These are phyloP conservation scores for Kwoniella europaea DNA, from an alignment of 768 basidiomycete species.

Conservation along the genomic window DNA sequence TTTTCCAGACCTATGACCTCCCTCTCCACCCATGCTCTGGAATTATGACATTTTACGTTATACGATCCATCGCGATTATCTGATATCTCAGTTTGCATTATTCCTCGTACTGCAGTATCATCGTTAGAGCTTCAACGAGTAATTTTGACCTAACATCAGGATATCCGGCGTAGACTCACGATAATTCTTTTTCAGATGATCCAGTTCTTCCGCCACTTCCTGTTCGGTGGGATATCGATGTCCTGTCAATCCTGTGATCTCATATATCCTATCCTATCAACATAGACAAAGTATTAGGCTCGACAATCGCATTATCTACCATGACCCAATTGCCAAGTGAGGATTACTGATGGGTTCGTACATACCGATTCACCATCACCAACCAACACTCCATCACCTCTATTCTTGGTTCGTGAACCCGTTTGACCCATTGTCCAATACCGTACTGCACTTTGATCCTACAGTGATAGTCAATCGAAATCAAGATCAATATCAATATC, in stretches of 20 bases:
- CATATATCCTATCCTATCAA: constrained; percentile 2
- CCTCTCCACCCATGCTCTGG: constrained; percentile 4
- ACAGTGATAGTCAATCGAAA: too few species aligned
- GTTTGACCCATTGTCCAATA: neutral
- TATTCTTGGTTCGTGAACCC: neutral
- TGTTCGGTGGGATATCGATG: constrained; percentile 5
- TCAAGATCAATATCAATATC: too few species aligned
- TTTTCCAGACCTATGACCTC: constrained; percentile 3
- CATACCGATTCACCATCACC: constrained; percentile 2
- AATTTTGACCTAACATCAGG: too few species aligned
- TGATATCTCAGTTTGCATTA: neutral
- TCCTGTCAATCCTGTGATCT: constrained; percentile 8
- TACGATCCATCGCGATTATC: constrained; percentile 8
- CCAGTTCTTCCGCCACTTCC: constrained; percentile 6
- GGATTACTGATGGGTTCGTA: neutral
- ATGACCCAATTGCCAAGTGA: too few species aligned
- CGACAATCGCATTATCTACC: neutral
- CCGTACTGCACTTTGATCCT: too few species aligned
- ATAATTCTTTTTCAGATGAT: constrained; percentile 8
- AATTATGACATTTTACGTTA: constrained; percentile 3
- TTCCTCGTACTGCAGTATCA: neutral
- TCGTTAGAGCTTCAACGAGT: too few species aligned
- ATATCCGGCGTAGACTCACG: neutral
- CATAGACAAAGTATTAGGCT: neutral
- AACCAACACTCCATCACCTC: neutral